phyloP scores from a whole-genome alignment of 768 basidiomycete species.

The Lentinula guzmanii region DNA sequence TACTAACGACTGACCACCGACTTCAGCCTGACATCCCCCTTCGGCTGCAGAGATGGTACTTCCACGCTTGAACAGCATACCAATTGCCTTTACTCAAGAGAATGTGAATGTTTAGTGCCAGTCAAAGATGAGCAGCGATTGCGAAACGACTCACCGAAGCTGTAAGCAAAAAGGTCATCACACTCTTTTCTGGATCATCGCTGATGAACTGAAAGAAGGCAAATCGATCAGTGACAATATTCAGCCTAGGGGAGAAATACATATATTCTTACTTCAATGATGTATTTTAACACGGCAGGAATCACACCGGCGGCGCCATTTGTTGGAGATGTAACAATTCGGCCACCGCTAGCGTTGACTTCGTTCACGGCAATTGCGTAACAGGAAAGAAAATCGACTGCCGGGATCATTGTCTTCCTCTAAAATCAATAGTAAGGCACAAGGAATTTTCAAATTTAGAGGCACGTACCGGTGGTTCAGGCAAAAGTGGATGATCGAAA shows the following conservation, averaged over 20 bases:
- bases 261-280: constrained; percentile 52
- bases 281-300: constrained; percentile 87
- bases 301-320: constrained; percentile 95
- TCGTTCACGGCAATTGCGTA: constrained; percentile 96
- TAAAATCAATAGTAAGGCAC: constrained; percentile 19
- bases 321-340: constrained; percentile 93
- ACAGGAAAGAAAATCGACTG: constrained; percentile 88
- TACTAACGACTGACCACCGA: constrained; percentile 59
- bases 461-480: constrained; percentile 71
- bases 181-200: constrained; percentile 83
- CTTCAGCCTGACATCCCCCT: constrained; percentile 93
- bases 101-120: background rate
- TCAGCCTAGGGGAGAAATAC: background rate
- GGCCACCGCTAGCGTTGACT: constrained; percentile 87
- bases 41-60: constrained; percentile 96
- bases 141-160: constrained; percentile 53
- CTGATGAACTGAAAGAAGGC: constrained; percentile 60
- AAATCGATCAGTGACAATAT: too few species aligned
- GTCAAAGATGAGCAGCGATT: background rate
- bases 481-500: constrained; percentile 73
- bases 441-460: background rate
- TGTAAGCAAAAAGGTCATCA: constrained; percentile 86
- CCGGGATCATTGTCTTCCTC: constrained; percentile 85
- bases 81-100: constrained; percentile 53
- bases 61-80: constrained; percentile 97